phyloP scores from a whole-genome alignment of 306 rosid species.

The Elaeagnus macrophylla region DNA sequence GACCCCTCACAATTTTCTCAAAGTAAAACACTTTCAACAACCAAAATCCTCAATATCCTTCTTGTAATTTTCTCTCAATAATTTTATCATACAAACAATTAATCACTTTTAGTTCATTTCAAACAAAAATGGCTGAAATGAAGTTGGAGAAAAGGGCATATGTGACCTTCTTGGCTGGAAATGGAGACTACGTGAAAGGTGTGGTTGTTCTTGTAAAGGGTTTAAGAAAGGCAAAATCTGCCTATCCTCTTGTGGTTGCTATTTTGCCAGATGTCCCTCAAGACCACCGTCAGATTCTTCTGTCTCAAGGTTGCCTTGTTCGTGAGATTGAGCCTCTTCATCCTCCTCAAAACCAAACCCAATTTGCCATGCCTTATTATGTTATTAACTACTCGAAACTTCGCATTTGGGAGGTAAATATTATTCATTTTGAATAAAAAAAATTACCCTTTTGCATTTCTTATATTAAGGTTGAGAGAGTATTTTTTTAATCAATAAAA shows the following conservation, averaged over 20 bases:
- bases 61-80: too few relatives aligned
- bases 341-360: slow-evolving; percentile 32
- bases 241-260: slow-evolving; percentile 45
- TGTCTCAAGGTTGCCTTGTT: slow-evolving; percentile 40
- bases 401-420: slow-evolving; percentile 49
- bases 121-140: too few relatives aligned
- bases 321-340: slow-evolving; percentile 35
- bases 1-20: too few relatives aligned
- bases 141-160: slow-evolving; percentile 39
- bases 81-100: too few relatives aligned
- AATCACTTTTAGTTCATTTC: too few relatives aligned
- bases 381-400: slow-evolving; percentile 61
- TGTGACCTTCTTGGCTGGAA: slow-evolving; percentile 47
- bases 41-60: too few relatives aligned
- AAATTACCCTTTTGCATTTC: too few relatives aligned
- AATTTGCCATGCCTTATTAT: slow-evolving; percentile 43
- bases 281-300: slow-evolving; percentile 40
- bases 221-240: slow-evolving; percentile 28
- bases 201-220: slow-evolving; percentile 55
- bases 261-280: slow-evolving; percentile 42
- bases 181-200: slow-evolving; percentile 46
- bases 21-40: too few relatives aligned
- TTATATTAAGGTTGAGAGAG: too few relatives aligned
- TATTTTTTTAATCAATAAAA: too few relatives aligned
- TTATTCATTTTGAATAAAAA: too few relatives aligned